phyloP scores from a whole-genome alignment of 345 rosid species.

The Aquilaria sinensis region DNA sequence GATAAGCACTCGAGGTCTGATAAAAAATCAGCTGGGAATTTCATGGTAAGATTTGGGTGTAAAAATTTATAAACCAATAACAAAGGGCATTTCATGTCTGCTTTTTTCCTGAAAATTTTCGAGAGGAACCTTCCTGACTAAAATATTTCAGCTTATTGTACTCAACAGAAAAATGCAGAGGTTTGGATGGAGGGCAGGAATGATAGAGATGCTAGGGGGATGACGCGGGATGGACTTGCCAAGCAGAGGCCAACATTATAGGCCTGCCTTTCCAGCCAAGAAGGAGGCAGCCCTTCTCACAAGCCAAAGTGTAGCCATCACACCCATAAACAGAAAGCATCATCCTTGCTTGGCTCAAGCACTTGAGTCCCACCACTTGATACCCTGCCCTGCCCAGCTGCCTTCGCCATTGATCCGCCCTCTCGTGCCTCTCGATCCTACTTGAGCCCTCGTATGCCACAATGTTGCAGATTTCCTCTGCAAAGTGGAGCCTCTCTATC shows the following conservation, averaged over 20 bases:
- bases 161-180: too few relatives aligned
- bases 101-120: not conserved
- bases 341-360: conserved; percentile 51
- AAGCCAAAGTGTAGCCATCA: conserved; percentile 45
- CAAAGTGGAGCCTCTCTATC: conserved; percentile 48
- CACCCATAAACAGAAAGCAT: conserved; percentile 55
- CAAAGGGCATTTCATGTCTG: not conserved
- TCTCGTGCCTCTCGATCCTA: conserved; percentile 54
- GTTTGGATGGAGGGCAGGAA: too few relatives aligned
- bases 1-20: too few relatives aligned
- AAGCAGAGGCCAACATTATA: conserved; percentile 59
- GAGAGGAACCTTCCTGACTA: not conserved
- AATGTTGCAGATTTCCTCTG: conserved; percentile 51
- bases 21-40: too few relatives aligned
- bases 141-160: not conserved
- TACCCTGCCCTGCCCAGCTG: conserved; percentile 64
- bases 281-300: conserved; percentile 48
- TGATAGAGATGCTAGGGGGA: conserved; percentile 9
- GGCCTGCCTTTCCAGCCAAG: conserved; percentile 73
- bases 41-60: too few relatives aligned
- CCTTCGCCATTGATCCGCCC: conserved; percentile 65
- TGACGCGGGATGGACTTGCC: conserved; percentile 35
- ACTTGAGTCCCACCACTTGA: conserved; percentile 41
- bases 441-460: conserved; percentile 45
- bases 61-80: too few relatives aligned